Percentiles rank a stretch among this genome's conserved stretches.
Conservation (phyloP, 805 yeast species). For the Cyberlindnera amylophila region DNA sequence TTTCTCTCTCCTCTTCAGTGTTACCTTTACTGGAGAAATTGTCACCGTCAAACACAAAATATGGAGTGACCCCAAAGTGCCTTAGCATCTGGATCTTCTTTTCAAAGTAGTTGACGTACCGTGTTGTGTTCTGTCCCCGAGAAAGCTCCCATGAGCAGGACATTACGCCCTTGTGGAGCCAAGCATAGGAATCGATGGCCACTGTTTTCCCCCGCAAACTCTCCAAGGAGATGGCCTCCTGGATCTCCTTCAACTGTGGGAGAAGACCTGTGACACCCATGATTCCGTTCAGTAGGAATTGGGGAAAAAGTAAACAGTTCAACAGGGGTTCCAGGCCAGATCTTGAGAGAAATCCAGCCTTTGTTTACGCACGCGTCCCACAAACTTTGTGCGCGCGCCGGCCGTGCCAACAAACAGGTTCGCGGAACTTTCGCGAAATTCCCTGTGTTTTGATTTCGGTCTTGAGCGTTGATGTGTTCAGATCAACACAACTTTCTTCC, state of each 20-base stretch:
- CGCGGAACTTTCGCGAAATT: conserved; percentile 1
- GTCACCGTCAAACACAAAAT: conserved; percentile 92
- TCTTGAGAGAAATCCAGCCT: neutral
- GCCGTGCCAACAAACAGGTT: neutral
- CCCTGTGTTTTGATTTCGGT: conserved; percentile 4
- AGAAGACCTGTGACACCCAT: conserved; percentile 88
- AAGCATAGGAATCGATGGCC: conserved; percentile 95
- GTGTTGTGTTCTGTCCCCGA: conserved; percentile 62
- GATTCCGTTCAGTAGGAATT: too few species aligned
- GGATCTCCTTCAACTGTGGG: conserved; percentile 74
- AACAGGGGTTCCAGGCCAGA: neutral
- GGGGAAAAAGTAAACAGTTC: too few species aligned
- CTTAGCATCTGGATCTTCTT: conserved; percentile 63
- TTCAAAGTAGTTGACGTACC: conserved; percentile 66
- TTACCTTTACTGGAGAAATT: conserved; percentile 71
- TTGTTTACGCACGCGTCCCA: conserved; percentile 1
- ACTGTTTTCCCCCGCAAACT: conserved; percentile 67
- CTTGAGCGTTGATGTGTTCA: neutral
- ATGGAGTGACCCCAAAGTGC: conserved; percentile 69
- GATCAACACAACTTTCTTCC: neutral
- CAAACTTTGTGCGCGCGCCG: too few species aligned
- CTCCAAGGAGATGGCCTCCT: conserved; percentile 52
- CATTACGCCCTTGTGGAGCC: conserved; percentile 87
- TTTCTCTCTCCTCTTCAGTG: conserved; percentile 65
- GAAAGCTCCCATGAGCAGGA: conserved; percentile 84